phyloP scores from a whole-genome alignment of 257 asterid genomes.

The Solanum pimpinellifolium region DNA sequence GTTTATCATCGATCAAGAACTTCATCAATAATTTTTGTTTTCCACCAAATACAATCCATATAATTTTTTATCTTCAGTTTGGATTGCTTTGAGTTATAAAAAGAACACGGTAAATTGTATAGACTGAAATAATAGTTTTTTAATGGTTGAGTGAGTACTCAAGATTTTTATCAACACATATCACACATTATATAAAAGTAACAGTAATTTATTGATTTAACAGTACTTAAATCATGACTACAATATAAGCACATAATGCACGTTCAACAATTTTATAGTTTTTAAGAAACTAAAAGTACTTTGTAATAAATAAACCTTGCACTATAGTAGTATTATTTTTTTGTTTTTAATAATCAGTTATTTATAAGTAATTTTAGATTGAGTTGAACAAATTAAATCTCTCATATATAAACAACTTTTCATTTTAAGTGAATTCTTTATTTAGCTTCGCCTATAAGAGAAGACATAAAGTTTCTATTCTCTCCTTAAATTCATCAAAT shows the following conservation, averaged over 20 bases:
- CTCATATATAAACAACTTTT: background rate
- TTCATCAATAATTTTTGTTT: background rate
- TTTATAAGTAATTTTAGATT: too few relatives aligned
- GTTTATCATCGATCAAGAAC: background rate
- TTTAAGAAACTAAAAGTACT: background rate
- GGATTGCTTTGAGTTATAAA: background rate
- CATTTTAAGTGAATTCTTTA: background rate
- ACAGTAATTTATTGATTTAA: background rate
- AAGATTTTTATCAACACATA: background rate
- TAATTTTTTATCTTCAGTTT: background rate
- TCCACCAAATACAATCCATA: background rate
- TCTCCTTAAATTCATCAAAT: too few relatives aligned
- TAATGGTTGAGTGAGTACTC: too few relatives aligned
- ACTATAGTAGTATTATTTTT: too few relatives aligned
- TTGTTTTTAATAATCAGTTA: too few relatives aligned
- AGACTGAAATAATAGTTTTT: background rate
- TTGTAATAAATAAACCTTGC: too few relatives aligned
- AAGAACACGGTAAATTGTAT: background rate
- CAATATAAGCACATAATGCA: background rate
- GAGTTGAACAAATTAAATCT: background rate
- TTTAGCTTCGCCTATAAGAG: too few relatives aligned
- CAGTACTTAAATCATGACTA: background rate
- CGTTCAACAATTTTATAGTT: background rate
- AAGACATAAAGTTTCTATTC: too few relatives aligned
- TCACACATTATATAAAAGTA: background rate